Conservation (phyloP, 148 eudicot species). For the Pouteria glomerata region DNA sequence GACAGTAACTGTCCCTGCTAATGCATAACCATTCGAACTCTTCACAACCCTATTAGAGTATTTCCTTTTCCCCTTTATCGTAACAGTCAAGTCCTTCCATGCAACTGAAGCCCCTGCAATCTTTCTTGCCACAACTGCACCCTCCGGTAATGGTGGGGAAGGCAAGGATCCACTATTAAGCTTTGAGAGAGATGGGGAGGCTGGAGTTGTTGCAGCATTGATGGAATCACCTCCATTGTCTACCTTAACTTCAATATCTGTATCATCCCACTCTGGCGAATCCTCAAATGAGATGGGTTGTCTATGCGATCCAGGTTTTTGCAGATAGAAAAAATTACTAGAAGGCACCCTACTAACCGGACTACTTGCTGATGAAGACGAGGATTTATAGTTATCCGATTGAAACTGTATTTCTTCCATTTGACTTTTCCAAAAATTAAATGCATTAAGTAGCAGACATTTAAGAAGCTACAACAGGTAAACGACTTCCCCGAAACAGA, state of each 20-base stretch:
- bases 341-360: conserved; percentile 89
- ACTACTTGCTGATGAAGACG: conserved; percentile 95
- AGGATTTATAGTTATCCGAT: conserved; percentile 84
- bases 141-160: conserved; percentile 70
- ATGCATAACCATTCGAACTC: conserved; percentile 90
- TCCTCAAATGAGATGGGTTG: conserved; percentile 79
- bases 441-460: background rate
- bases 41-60: conserved; percentile 87
- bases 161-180: conserved; percentile 77
- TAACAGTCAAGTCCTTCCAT: conserved; percentile 89
- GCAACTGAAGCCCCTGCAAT: conserved; percentile 76
- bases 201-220: conserved; percentile 68
- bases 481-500: background rate
- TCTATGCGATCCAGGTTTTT: conserved; percentile 76
- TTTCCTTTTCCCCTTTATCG: conserved; percentile 77
- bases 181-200: conserved; percentile 82
- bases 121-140: conserved; percentile 57
- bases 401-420: conserved; percentile 98
- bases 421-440: background rate
- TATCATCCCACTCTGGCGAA: conserved; percentile 96
- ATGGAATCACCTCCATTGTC: conserved; percentile 78
- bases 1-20: conserved; percentile 93
- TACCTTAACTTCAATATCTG: conserved; percentile 71
- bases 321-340: conserved; percentile 80
- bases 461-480: background rate